A percentile compares a stretch with the other conserved stretches of the same genome.
Conservation (phyloP, 768 basidiomycete species). For the Boletales sp. region DNA sequence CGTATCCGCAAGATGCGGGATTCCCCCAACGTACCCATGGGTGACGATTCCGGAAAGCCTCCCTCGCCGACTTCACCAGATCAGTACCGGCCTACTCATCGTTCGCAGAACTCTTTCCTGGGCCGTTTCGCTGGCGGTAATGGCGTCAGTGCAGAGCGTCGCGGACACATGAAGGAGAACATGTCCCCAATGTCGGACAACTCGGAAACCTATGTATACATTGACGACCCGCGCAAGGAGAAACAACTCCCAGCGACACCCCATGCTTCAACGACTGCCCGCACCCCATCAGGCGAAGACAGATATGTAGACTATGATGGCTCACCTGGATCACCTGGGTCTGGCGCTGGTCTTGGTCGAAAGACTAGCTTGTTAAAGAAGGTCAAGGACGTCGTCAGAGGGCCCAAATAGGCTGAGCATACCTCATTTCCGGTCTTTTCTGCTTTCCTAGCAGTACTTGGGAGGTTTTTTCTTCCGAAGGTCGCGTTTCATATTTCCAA, state of each 20-base stretch:
- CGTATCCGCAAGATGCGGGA: constrained; percentile 89
- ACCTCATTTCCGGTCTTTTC: neutral
- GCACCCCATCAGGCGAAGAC: constrained; percentile 28
- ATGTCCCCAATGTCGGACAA: constrained; percentile 28
- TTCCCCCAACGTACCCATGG: constrained; percentile 76
- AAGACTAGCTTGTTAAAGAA: constrained; percentile 81
- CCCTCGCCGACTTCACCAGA: constrained; percentile 43
- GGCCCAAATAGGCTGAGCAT: constrained; percentile 36
- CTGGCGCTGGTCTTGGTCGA: constrained; percentile 50
- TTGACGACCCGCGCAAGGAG: constrained; percentile 47
- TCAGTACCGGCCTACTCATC: constrained; percentile 59
- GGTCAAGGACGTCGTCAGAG: constrained; percentile 68
- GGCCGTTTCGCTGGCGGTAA: constrained; percentile 58
- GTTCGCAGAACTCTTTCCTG: constrained; percentile 70
- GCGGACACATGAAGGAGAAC: constrained; percentile 36
- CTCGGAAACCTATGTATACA: constrained; percentile 63
- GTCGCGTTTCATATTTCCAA: neutral
- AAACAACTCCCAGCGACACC: constrained; percentile 55
- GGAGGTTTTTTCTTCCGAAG: constrained; percentile 2
- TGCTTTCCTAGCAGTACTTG: constrained; percentile 5
- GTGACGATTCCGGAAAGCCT: constrained; percentile 37
- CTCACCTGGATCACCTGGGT: constrained; percentile 33
- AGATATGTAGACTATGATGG: constrained; percentile 51
- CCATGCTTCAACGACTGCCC: constrained; percentile 18
- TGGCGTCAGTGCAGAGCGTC: constrained; percentile 25